phyloP scores from a whole-genome alignment of 768 basidiomycete species.

The Hericium coralloides region DNA sequence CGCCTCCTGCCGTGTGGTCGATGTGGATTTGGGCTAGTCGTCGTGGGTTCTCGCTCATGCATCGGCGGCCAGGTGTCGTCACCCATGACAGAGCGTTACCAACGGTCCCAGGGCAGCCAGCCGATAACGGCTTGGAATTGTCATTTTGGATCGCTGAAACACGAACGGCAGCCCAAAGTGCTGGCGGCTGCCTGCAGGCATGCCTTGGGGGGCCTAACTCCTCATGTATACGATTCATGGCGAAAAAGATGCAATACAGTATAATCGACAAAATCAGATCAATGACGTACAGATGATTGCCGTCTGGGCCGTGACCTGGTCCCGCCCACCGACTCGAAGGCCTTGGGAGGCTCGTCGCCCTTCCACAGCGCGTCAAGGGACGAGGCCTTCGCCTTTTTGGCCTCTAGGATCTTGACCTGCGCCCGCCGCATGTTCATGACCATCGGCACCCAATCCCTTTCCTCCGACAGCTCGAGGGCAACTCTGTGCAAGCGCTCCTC shows the following conservation, averaged over 20 bases:
- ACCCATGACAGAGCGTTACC: neutral
- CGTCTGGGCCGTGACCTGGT: neutral
- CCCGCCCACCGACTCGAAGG: neutral
- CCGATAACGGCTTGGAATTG: neutral
- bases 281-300: no score
- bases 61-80: neutral
- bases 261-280: neutral
- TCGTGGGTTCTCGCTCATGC: neutral
- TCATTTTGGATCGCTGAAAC: neutral
- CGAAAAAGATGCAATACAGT: neutral
- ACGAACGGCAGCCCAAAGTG: neutral
- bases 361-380: neutral
- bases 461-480: slow-evolving; percentile 37
- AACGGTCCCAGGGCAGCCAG: neutral
- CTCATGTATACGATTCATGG: neutral
- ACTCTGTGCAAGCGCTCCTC: slow-evolving; percentile 46
- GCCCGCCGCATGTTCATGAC: slow-evolving; percentile 30
- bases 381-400: neutral
- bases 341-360: neutral
- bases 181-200: neutral
- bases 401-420: neutral
- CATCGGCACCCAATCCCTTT: slow-evolving; percentile 66
- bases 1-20: neutral
- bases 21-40: neutral
- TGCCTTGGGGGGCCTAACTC: neutral